Percentiles rank a stretch among this genome's conserved stretches.
Conservation (phyloP, 768 basidiomycete species). For the Tylopilus balloui region DNA sequence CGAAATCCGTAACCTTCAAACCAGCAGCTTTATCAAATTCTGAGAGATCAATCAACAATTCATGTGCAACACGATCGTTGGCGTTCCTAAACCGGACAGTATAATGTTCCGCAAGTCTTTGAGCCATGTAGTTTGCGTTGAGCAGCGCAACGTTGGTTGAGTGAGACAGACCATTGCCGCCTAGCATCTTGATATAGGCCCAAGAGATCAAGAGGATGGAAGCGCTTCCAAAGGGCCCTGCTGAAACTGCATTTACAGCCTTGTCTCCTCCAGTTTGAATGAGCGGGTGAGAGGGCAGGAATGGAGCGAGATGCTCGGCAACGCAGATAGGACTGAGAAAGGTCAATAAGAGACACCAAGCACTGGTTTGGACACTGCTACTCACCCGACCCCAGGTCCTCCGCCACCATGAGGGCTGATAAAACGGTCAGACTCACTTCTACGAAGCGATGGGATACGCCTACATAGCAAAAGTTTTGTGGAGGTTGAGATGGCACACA, state of each 20-base stretch:
- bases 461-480: conserved; percentile 96
- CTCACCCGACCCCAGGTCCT: conserved; percentile 90
- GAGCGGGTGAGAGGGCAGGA: conserved; percentile 86
- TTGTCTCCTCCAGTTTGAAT: conserved; percentile 60
- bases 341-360: conserved; percentile 1
- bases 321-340: conserved; percentile 79
- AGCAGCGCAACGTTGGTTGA: conserved; percentile 86
- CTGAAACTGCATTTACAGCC: conserved; percentile 84
- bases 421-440: background rate
- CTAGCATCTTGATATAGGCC: conserved; percentile 99
- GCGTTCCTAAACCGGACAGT: conserved; percentile 84
- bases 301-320: conserved; percentile 88
- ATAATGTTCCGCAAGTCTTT: conserved; percentile 80
- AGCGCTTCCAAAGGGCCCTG: conserved; percentile 91
- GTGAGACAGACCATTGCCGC: conserved; percentile 81
- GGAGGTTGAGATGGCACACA: conserved; percentile 96
- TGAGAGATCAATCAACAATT: conserved; percentile 89
- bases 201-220: conserved; percentile 95
- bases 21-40: conserved; percentile 92
- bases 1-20: conserved; percentile 92
- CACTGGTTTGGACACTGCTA: background rate
- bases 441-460: conserved; percentile 20
- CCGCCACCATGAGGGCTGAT: conserved; percentile 92
- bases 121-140: conserved; percentile 97
- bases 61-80: conserved; percentile 92